A percentile compares a stretch with the other conserved stretches of the same genome.
Conservation (phyloP, 352 stramenopile species). For the Globisporangium camurandrum region DNA sequence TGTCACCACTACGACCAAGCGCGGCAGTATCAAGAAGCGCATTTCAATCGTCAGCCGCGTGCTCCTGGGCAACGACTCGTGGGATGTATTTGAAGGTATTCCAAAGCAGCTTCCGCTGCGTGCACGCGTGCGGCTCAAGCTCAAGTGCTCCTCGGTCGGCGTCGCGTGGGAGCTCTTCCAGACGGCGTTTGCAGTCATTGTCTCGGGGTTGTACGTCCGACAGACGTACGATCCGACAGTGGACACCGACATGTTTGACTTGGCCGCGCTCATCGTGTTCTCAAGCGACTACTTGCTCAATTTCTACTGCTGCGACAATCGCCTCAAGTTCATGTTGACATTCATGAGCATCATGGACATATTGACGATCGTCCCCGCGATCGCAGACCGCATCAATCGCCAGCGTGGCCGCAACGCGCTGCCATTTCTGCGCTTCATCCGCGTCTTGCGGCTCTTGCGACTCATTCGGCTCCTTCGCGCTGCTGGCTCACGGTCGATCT, state of each 20-base stretch:
- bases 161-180: constrained; percentile 53
- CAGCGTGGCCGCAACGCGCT: constrained; percentile 13
- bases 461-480: constrained; percentile 42
- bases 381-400: constrained; percentile 26
- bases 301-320: constrained; percentile 55
- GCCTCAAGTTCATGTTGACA: constrained; percentile 32
- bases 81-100: constrained; percentile 40
- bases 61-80: constrained; percentile 15
- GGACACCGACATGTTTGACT: constrained; percentile 24
- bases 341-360: constrained; percentile 56
- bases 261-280: constrained; percentile 36
- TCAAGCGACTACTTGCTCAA: constrained; percentile 48
- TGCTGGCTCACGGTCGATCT: constrained; percentile 35
- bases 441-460: constrained; percentile 48
- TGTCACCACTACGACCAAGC: neutral
- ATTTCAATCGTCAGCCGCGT: constrained; percentile 4
- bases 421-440: constrained; percentile 54
- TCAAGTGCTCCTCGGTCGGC: constrained; percentile 42
- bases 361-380: constrained; percentile 46
- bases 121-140: constrained; percentile 47
- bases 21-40: neutral
- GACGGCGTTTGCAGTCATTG: constrained; percentile 42
- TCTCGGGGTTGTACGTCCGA: constrained; percentile 39
- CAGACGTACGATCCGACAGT: constrained; percentile 34
- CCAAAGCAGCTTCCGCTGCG: constrained; percentile 42